Base-by-base conservation (phyloP, 2,329 filamentous ascomycete genomes). In the Parafenestella ontariensis region DNA sequence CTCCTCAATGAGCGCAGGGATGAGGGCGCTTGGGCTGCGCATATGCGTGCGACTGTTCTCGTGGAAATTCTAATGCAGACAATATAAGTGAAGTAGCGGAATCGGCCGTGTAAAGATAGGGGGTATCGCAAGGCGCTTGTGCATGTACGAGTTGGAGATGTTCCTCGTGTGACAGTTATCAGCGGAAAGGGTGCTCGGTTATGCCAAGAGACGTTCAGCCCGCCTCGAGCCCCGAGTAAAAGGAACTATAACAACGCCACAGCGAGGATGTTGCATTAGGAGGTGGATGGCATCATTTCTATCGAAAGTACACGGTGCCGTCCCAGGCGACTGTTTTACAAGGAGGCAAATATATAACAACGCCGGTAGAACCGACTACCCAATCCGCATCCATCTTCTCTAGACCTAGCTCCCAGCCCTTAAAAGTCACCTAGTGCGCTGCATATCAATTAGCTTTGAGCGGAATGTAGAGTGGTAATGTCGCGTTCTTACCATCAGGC, bases 401-500 rank as follows among this genome's bases (percentile, higher is more conserved):
- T 50, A 55, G 61, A 46, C 56, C 52, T 57, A 60, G 55, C 60
- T 59, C 52, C 57, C 60, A 51, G 48, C 53, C 47, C 41, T 37
- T 47, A 42, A 51, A 61, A 52, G 42, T 49, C 49, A 50, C 61
- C 62, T 68, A 76, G 67, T 76, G 73, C 59, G 74, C 74, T 76
- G 28, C 34, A 20, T 6, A 8, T 10, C 29, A 47, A 44, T 75
- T 64, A 74, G 74, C 39, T 37, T 39, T 21, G 5, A n/a, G 34
- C 26, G 5, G 13, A 18, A 44, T 24, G 7, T 52, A 15, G 5
- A 34, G 3, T 24, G 62, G 56, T 85, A 4, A 33, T 17, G 20
- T 31, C 42, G 29, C 26, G 15, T 40, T 13, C 88, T 85, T 86
- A 85, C 92, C 93, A 80, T 96, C 92, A 73, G 93, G 93, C 83